Evolutionary conservation across 202 grass and related monocot genomes (phyloP), one percentile per base, ranked within the genome.

Genomic region (Zizania palustris): DNA sequence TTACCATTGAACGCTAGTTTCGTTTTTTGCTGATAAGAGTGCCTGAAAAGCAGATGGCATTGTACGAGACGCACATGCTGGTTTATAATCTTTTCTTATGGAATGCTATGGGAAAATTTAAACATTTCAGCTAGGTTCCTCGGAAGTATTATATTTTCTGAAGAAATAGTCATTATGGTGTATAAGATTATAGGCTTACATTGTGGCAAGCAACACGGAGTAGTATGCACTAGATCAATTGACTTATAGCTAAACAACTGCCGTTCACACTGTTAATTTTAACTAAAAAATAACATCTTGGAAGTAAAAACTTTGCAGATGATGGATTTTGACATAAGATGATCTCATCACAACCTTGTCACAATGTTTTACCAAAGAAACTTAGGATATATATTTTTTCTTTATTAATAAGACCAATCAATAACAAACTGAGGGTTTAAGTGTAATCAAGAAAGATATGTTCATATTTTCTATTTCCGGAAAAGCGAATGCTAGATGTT

Each of bases 221-320:
- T n/a, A n/a, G 44, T 67, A 61, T 67, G 54, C 53, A 18, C 60
- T 60, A 42, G 36, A 60, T 51, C 33, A 8, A 19, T 73, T 67
- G 42, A 38, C 16, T n/a, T 72, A 70, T 46, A 64, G 3, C 58
- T 14, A 54, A 38, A 63, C 37, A 39, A 13, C 54, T 34, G 4
- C 37, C 50, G 11, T 37, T 61, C 21, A 3, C 18, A 2, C 21
- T n/a, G 3, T 73, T 80, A 67, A 3, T 34, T n/a, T 63, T 55
- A 50, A 78, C 13, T 63, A 37, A 67, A 68, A 68, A 78, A 43
- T 48, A 58, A 46, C 44, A 78, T 20, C 67, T 83, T 73, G 14
- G 44, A 69, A 41, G 22, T 69, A 28, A 56, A 83, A 46, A 63
- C 6, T 63, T 61, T 63, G 63, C 22, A 35, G 18, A 69, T 63